Evolutionary conservation across 176 grass and related monocot species (phyloP).

Genomic region (Oryza officinalis): DNA sequence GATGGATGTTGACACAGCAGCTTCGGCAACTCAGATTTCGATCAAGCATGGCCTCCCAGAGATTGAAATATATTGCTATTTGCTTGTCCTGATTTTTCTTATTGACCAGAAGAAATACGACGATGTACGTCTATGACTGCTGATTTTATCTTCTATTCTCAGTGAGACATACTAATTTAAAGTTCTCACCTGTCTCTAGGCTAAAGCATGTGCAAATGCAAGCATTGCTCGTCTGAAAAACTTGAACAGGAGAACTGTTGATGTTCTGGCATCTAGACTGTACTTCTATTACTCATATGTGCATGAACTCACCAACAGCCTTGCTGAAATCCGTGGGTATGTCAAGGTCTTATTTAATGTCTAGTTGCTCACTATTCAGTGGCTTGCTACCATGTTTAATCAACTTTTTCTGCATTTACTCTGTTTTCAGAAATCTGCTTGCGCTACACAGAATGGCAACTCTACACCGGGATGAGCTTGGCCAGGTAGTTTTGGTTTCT

Average conservation of each 20-base stretch:
- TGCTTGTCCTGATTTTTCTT: conserved; percentile 80
- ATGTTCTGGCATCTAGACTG: conserved; percentile 72
- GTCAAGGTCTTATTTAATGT: conserved; percentile 6
- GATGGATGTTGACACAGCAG: conserved; percentile 68
- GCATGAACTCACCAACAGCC: conserved; percentile 81
- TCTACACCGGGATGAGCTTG: conserved; percentile 75
- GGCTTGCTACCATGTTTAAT: background rate
- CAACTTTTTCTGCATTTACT: background rate
- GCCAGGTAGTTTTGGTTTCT: conserved; percentile 59
- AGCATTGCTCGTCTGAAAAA: conserved; percentile 79
- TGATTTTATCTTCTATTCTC: background rate
- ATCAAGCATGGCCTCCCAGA: conserved; percentile 71
- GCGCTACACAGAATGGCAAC: conserved; percentile 86
- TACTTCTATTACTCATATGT: conserved; percentile 83
- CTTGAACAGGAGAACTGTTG: conserved; percentile 84
- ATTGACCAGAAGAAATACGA: conserved; percentile 81
- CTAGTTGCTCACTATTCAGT: background rate
- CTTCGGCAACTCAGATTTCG: conserved; percentile 50
- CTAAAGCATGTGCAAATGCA: conserved; percentile 74
- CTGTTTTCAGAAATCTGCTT: conserved; percentile 61
- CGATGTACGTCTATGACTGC: conserved; percentile 33
- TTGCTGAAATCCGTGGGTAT: conserved; percentile 90
- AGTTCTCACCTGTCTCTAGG: conserved; percentile 43
- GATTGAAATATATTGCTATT: conserved; percentile 87
- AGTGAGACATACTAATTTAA: background rate